Conservation (phyloP, 2,329 filamentous ascomycete genomes). For the Fusarium armeniacum region DNA sequence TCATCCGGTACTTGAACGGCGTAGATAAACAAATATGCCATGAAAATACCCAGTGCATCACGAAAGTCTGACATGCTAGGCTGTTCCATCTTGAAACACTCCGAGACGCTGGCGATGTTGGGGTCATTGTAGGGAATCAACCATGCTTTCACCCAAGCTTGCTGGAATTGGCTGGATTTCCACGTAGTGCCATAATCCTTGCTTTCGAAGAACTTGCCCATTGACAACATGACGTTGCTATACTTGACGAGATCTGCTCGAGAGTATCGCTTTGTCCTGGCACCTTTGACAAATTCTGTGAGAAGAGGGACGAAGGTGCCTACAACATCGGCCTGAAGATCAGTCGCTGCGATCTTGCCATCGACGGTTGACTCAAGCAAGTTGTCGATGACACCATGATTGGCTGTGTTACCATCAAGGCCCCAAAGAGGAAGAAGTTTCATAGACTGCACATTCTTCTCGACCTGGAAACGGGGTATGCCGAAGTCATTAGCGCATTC, state of each 20-base stretch:
- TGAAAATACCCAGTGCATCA: constrained; percentile 31
- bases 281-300: constrained; percentile 39
- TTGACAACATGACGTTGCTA: constrained; percentile 35
- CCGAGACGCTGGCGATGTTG: constrained; percentile 28
- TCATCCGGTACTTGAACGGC: constrained; percentile 33
- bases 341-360: constrained; percentile 34
- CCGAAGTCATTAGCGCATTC: constrained; percentile 43
- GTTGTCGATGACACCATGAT: constrained; percentile 40
- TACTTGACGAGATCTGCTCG: constrained; percentile 37
- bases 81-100: constrained; percentile 38
- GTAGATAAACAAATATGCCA: constrained; percentile 41
- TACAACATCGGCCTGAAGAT: constrained; percentile 25
- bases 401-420: constrained; percentile 37
- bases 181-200: constrained; percentile 39
- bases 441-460: constrained; percentile 42
- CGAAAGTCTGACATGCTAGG: constrained; percentile 36
- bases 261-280: constrained; percentile 30
- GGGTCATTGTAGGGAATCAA: constrained; percentile 29
- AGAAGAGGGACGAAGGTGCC: constrained; percentile 34
- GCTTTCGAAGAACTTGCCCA: constrained; percentile 41
- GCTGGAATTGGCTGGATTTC: constrained; percentile 19
- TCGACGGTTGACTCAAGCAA: constrained; percentile 38
- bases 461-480: constrained; percentile 40
- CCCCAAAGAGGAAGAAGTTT: constrained; percentile 42
- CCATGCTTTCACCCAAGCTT: constrained; percentile 34